Conservation (phyloP, 805 yeast species). For the Debaryomyces prosopidis region DNA sequence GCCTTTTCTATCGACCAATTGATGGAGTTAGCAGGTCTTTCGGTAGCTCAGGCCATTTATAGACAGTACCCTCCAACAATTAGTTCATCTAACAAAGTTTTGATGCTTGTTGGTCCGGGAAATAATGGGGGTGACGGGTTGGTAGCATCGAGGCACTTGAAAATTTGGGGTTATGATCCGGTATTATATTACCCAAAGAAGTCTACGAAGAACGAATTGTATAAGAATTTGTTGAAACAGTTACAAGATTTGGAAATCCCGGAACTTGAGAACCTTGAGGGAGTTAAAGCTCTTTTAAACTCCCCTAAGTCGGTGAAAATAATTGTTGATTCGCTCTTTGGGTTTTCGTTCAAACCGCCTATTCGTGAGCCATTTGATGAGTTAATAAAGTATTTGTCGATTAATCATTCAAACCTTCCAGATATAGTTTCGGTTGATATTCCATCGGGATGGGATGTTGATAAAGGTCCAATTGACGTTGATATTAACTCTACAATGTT, state of each 20-base stretch:
- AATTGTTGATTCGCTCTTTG: conserved; percentile 81
- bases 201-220: conserved; percentile 55
- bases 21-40: conserved; percentile 95
- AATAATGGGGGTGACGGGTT: conserved; percentile 97
- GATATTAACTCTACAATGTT: conserved; percentile 63
- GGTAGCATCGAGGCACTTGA: conserved; percentile 91
- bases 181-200: conserved; percentile 75
- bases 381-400: conserved; percentile 24
- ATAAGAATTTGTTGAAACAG: conserved; percentile 63
- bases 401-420: conserved; percentile 40
- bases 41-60: conserved; percentile 87
- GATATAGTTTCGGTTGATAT: conserved; percentile 84
- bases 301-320: conserved; percentile 26
- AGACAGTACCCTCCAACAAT: conserved; percentile 58
- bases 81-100: conserved; percentile 39
- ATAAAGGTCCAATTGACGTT: conserved; percentile 64
- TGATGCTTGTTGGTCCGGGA: conserved; percentile 91
- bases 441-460: conserved; percentile 98
- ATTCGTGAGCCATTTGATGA: conserved; percentile 74
- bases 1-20: conserved; percentile 83
- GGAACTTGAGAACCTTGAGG: conserved; percentile 45
- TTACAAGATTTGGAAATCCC: conserved; percentile 62
- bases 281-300: conserved; percentile 19
- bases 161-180: conserved; percentile 69
- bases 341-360: conserved; percentile 91